Conservation (phyloP, 2,329 filamentous ascomycete species). For the Trichoderma hamatum region DNA sequence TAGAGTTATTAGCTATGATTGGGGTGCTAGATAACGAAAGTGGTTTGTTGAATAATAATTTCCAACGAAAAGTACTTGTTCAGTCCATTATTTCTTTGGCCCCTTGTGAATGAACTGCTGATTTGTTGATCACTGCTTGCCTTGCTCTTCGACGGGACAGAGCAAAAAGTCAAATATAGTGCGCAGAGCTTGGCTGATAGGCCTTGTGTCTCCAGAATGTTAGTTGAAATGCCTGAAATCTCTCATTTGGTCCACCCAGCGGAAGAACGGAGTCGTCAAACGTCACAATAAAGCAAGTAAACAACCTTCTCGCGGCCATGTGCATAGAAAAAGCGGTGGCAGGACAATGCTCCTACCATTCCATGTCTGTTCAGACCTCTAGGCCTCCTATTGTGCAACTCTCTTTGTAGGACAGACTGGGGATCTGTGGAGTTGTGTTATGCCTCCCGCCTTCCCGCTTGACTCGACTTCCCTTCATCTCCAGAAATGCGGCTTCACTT, state of each 20-base stretch:
- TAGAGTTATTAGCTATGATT: no score
- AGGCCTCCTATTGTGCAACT: background rate
- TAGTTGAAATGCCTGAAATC: background rate
- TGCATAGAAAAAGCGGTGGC: conserved; percentile 3
- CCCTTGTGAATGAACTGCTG: background rate
- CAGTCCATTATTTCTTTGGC: background rate
- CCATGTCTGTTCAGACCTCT: background rate
- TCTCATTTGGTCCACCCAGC: background rate
- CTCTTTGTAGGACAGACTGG: background rate
- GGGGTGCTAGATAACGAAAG: no score
- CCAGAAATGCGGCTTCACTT: background rate
- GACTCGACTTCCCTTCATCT: background rate
- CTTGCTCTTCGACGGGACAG: background rate
- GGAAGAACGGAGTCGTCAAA: conserved; percentile 13
- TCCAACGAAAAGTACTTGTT: background rate
- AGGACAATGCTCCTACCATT: background rate
- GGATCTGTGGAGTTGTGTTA: background rate
- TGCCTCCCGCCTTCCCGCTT: background rate
- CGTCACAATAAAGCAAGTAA: background rate
- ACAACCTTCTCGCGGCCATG: background rate
- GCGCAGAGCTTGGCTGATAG: background rate
- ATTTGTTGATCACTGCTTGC: background rate
- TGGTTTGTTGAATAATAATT: no score
- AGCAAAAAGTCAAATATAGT: background rate
- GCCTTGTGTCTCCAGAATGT: background rate